These are phyloP conservation scores for Colletotrichum gloeosporioides DNA, from an alignment of 2,329 filamentous ascomycete genomes.

Conservation along the genomic window DNA sequence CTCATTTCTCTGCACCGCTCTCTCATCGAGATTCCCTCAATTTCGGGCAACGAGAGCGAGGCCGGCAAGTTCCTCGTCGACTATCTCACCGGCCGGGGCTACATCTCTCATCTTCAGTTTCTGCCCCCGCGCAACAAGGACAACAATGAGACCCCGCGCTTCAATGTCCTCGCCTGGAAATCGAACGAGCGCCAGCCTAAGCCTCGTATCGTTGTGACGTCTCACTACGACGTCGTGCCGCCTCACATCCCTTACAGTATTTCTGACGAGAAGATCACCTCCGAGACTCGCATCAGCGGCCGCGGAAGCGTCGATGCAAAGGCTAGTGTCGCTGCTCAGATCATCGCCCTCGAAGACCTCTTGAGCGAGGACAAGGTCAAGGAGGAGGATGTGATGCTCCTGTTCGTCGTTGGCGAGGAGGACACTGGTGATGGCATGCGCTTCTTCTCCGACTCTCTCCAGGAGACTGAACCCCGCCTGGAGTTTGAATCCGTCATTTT, in stretches of 20 bases:
- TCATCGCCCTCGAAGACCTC: slow-evolving; percentile 69
- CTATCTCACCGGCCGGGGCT: slow-evolving; percentile 62
- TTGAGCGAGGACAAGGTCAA: slow-evolving; percentile 44
- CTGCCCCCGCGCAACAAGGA: slow-evolving; percentile 39
- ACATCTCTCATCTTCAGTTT: slow-evolving; percentile 47
- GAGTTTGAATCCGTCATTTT: slow-evolving; percentile 77
- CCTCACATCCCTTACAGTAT: slow-evolving; percentile 74
- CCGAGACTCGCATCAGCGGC: slow-evolving; percentile 66
- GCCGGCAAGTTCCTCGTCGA: slow-evolving; percentile 72
- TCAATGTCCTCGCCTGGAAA: slow-evolving; percentile 79
- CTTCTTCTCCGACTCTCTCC: slow-evolving; percentile 47
- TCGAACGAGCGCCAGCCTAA: slow-evolving; percentile 48
- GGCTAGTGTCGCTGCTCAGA: slow-evolving; percentile 73
- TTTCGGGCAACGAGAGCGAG: slow-evolving; percentile 70
- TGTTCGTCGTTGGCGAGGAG: slow-evolving; percentile 86
- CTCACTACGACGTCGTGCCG: slow-evolving; percentile 83
- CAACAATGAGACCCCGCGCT: slow-evolving; percentile 48
- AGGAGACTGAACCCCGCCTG: slow-evolving; percentile 36
- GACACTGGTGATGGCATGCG: slow-evolving; percentile 81
- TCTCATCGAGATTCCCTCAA: slow-evolving; percentile 76
- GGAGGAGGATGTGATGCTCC: slow-evolving; percentile 59
- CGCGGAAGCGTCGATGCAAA: slow-evolving; percentile 79
- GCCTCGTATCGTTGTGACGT: slow-evolving; percentile 71
- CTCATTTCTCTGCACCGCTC: slow-evolving; percentile 77
- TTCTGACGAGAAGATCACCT: slow-evolving; percentile 47